phyloP scores from a whole-genome alignment of 148 eudicot genomes.

The Fallopia convolvulus region DNA sequence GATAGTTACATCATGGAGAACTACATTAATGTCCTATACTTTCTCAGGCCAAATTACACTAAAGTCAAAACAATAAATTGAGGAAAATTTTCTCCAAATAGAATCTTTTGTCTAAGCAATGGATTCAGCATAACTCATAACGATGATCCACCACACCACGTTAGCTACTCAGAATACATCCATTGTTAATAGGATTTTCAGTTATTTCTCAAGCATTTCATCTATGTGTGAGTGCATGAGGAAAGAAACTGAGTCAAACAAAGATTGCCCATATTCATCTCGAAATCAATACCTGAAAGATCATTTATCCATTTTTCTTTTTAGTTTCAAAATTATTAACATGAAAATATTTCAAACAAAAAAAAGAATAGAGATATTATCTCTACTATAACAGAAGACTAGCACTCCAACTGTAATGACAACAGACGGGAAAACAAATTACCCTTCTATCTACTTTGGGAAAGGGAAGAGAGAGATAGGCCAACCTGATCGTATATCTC shows the following conservation, averaged over 20 bases:
- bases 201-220: background rate
- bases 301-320: background rate
- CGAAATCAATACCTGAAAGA: background rate
- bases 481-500: constrained; percentile 79
- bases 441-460: background rate
- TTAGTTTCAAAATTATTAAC: background rate
- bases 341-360: background rate
- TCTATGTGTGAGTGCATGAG: background rate
- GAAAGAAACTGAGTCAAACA: background rate
- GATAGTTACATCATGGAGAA: background rate
- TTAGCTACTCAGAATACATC: background rate
- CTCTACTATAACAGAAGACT: background rate
- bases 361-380: background rate
- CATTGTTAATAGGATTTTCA: background rate
- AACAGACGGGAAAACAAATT: background rate
- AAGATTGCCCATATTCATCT: background rate
- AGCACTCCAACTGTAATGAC: background rate
- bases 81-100: background rate
- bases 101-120: background rate
- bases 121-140: background rate
- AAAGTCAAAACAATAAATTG: background rate
- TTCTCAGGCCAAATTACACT: background rate
- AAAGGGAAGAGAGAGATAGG: background rate
- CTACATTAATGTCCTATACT: background rate
- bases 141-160: background rate